Evolutionary conservation across 805 yeast genomes (phyloP).

Genomic region (Cyberlindnera euphorbiiphila): DNA sequence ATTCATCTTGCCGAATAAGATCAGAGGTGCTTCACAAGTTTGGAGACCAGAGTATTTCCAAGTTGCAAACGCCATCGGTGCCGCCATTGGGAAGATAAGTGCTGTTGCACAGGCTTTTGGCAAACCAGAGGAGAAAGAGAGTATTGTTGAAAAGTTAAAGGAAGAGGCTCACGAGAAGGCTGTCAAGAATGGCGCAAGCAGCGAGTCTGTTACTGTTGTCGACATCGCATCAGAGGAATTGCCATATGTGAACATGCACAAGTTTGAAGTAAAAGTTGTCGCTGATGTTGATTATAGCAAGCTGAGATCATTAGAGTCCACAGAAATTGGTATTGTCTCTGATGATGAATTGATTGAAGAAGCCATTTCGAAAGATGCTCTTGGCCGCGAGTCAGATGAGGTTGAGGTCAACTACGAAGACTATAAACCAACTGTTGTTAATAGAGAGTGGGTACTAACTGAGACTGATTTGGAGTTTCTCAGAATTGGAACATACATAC

Average conservation of each 20-base stretch:
- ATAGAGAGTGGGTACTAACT: conserved; percentile 35
- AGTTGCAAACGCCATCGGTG: conserved; percentile 52
- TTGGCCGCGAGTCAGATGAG: conserved; percentile 5
- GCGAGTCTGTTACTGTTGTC: conserved; percentile 25
- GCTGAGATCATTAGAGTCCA: conserved; percentile 12
- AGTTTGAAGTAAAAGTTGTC: conserved; percentile 36
- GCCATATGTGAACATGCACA: conserved; percentile 32
- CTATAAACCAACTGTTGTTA: conserved; percentile 32
- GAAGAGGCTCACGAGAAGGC: conserved; percentile 24
- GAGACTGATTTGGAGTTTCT: conserved; percentile 37
- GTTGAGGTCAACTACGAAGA: conserved; percentile 9
- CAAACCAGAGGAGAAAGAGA: conserved; percentile 20
- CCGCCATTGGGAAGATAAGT: conserved; percentile 46
- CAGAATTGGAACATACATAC: conserved; percentile 41
- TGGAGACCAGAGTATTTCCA: conserved; percentile 39
- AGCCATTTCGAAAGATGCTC: conserved; percentile 12
- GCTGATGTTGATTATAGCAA: conserved; percentile 42
- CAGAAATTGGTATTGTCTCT: neutral
- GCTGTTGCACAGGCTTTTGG: conserved; percentile 22
- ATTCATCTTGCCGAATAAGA: conserved; percentile 36
- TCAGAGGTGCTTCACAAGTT: conserved; percentile 42
- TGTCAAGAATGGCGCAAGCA: conserved; percentile 27
- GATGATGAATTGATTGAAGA: conserved; percentile 6
- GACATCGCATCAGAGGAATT: conserved; percentile 30
- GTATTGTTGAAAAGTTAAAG: conserved; percentile 21